These are phyloP conservation scores for Schoenoplectus tabernaemontani DNA, from an alignment of 202 grass and related monocot species.

Conservation along the genomic window DNA sequence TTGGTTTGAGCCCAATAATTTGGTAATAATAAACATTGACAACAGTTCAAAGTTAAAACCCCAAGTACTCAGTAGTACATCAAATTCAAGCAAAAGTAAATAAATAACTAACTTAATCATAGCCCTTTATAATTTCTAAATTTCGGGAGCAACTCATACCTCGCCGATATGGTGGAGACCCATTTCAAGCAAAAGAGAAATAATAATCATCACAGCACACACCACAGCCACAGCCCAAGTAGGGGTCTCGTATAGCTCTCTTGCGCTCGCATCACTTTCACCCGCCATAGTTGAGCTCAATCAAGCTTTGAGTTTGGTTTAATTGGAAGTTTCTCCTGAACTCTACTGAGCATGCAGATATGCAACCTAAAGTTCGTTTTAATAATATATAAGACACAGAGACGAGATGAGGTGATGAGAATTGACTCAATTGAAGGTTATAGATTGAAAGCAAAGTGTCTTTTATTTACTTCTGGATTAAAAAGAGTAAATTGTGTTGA, in stretches of 20 bases:
- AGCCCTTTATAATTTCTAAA: background rate
- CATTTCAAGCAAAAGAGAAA: conserved; percentile 67
- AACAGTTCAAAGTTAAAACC: too few species aligned
- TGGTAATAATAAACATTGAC: background rate
- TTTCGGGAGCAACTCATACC: conserved; percentile 19
- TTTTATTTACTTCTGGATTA: too few species aligned
- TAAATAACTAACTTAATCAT: too few species aligned
- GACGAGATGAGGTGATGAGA: too few species aligned
- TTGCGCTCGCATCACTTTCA: background rate
- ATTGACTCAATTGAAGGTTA: too few species aligned
- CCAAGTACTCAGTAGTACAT: too few species aligned
- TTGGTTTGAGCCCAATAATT: background rate
- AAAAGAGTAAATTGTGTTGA: too few species aligned
- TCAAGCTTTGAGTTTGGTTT: background rate
- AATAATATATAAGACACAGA: too few species aligned
- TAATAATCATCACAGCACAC: conserved; percentile 44
- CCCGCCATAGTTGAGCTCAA: conserved; percentile 16
- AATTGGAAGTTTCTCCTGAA: background rate
- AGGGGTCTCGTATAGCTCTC: conserved; percentile 42
- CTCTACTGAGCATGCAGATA: too few species aligned
- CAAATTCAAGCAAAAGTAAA: too few species aligned
- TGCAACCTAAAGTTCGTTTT: too few species aligned
- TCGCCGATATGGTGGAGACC: conserved; percentile 54
- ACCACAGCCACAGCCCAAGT: conserved; percentile 83
- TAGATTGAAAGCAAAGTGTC: too few species aligned